These are phyloP conservation scores for Rhinocladiella similis DNA, from an alignment of 2,329 filamentous ascomycete genomes.

Conservation along the genomic window DNA sequence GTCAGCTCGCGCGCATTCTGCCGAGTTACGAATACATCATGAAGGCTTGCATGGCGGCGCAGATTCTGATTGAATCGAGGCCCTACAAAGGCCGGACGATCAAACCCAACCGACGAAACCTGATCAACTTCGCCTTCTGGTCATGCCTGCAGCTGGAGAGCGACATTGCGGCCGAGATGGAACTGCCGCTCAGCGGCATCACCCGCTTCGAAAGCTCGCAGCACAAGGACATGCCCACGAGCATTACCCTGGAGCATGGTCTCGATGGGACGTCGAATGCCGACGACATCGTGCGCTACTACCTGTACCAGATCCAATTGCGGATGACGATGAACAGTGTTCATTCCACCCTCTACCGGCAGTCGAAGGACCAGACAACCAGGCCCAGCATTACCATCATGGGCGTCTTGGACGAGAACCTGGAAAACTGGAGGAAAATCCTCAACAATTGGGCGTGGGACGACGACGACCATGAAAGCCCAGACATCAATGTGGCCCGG, in stretches of 20 bases:
- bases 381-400: conserved; percentile 34
- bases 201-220: conserved; percentile 53
- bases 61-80: conserved; percentile 71
- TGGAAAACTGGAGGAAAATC: conserved; percentile 55
- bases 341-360: conserved; percentile 37
- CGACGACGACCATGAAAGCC: conserved; percentile 69
- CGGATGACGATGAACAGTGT: conserved; percentile 42
- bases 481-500: conserved; percentile 77
- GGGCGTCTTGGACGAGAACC: conserved; percentile 46
- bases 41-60: conserved; percentile 60
- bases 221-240: conserved; percentile 31
- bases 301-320: conserved; percentile 62
- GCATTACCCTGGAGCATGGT: conserved; percentile 18
- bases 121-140: conserved; percentile 80
- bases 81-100: conserved; percentile 20
- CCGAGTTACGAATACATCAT: conserved; percentile 77
- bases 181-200: conserved; percentile 62
- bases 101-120: conserved; percentile 40
- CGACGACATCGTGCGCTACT: conserved; percentile 42
- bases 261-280: conserved; percentile 5
- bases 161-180: conserved; percentile 87
- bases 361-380: conserved; percentile 46
- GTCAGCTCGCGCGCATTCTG: conserved; percentile 80
- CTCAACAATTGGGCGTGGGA: conserved; percentile 57
- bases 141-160: conserved; percentile 92